Evolutionary conservation across 169 alveolate species (phyloP).

Genomic region (Toxoplasma gondii): DNA sequence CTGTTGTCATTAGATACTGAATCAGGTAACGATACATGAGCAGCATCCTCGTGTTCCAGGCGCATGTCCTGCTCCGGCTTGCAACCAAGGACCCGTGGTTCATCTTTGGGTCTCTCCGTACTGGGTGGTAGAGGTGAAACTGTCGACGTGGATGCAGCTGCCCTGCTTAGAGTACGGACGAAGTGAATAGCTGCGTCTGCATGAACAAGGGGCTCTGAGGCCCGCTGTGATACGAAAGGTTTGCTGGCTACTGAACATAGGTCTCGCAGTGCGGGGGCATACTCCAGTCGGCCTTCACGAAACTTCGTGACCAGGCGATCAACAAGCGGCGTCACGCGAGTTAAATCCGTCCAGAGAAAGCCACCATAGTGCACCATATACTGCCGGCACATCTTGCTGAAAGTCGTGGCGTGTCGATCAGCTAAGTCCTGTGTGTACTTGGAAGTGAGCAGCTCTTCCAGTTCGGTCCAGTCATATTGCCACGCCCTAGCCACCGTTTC

Average conservation of each 20-base stretch:
- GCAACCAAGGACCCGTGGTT: not conserved
- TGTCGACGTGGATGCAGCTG: not conserved
- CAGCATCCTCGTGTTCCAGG: too few relatives aligned
- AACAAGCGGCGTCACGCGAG: constrained; percentile 6
- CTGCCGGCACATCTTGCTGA: not conserved
- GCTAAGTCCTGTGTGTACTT: constrained; percentile 12
- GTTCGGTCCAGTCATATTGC: not conserved
- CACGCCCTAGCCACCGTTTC: not conserved
- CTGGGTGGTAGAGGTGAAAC: not conserved
- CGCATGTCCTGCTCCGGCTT: too few relatives aligned
- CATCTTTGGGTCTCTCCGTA: not conserved
- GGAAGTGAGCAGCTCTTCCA: constrained; percentile 15
- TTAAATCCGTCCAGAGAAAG: not conserved
- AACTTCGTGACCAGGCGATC: not conserved
- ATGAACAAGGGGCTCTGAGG: constrained; percentile 9
- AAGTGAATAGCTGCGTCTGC: constrained; percentile 12
- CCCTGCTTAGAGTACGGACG: not conserved
- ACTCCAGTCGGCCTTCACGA: not conserved
- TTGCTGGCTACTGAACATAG: constrained; percentile 14
- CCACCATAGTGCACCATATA: constrained; percentile 10
- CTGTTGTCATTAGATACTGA: too few relatives aligned
- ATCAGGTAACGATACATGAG: too few relatives aligned
- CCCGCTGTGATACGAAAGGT: constrained; percentile 6
- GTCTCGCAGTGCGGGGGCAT: not conserved
- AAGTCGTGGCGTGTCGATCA: constrained; percentile 20